A percentile compares a stretch with the other conserved stretches of the same genome.
Evolutionary conservation across 768 basidiomycete genomes (phyloP).

Genomic region (Hemileccinum impolitum): DNA sequence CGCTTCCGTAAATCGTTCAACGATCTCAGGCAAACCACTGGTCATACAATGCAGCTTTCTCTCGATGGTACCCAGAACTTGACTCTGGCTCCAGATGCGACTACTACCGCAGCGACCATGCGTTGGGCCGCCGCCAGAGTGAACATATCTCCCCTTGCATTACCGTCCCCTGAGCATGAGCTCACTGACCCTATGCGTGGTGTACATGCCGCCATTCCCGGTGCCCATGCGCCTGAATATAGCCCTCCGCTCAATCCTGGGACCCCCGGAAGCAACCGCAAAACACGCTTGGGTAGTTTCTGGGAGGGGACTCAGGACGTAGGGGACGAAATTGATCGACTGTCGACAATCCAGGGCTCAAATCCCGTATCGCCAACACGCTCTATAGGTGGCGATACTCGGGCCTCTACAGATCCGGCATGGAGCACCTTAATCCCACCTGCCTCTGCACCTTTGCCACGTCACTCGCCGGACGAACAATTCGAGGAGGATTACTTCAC

Average conservation of each 20-base stretch:
- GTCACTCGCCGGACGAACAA: conserved; percentile 23
- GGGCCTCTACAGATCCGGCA: conserved; percentile 4
- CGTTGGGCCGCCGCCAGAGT: conserved; percentile 83
- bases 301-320: conserved; percentile 78
- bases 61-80: conserved; percentile 29
- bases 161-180: conserved; percentile 90
- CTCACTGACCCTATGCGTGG: conserved; percentile 87
- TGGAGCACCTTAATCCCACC: conserved; percentile 7
- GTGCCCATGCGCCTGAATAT: conserved; percentile 44
- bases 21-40: conserved; percentile 36
- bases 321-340: conserved; percentile 32
- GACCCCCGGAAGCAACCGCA: conserved; percentile 50
- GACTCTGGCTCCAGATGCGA: conserved; percentile 46
- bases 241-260: conserved; percentile 35
- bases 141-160: conserved; percentile 79
- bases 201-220: conserved; percentile 62
- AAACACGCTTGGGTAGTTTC: conserved; percentile 61
- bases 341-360: conserved; percentile 25
- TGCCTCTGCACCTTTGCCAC: conserved; percentile 18
- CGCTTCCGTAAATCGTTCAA: conserved; percentile 47
- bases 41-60: conserved; percentile 26
- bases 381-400: conserved; percentile 6
- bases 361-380: conserved; percentile 21
- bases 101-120: conserved; percentile 75
- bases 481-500: conserved; percentile 32